phyloP scores from a whole-genome alignment of 768 basidiomycete genomes.

The Pholiota molesta region DNA sequence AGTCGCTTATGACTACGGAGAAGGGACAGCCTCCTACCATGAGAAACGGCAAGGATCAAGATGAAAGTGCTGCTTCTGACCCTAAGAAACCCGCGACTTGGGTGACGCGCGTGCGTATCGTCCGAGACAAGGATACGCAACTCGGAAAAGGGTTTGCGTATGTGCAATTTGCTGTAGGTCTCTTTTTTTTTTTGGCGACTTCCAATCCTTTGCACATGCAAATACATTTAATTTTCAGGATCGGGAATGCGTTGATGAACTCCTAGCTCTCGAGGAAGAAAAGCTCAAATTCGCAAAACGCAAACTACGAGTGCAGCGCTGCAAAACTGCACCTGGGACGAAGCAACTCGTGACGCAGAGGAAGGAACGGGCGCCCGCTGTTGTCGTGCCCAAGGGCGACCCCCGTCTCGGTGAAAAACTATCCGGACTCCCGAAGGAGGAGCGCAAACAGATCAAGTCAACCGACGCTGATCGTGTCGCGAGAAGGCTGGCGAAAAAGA shows the following conservation, averaged over 20 bases:
- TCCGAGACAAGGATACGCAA: slow-evolving; percentile 89
- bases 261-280: slow-evolving; percentile 75
- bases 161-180: slow-evolving; percentile 80
- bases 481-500: slow-evolving; percentile 89
- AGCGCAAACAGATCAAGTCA: slow-evolving; percentile 82
- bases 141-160: slow-evolving; percentile 97
- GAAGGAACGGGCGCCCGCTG: slow-evolving; percentile 18
- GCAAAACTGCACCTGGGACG: slow-evolving; percentile 67
- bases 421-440: slow-evolving; percentile 78
- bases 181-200: slow-evolving; percentile 1
- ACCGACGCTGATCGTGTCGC: slow-evolving; percentile 80
- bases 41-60: slow-evolving; percentile 27
- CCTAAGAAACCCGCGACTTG: slow-evolving; percentile 50
- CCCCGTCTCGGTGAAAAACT: slow-evolving; percentile 80
- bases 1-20: slow-evolving; percentile 72
- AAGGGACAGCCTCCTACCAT: slow-evolving; percentile 54
- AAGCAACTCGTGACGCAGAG: slow-evolving; percentile 21
- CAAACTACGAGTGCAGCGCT: slow-evolving; percentile 87
- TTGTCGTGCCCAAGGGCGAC: slow-evolving; percentile 73
- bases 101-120: slow-evolving; percentile 86
- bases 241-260: slow-evolving; percentile 88
- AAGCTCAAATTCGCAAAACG: slow-evolving; percentile 93
- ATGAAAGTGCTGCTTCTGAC: slow-evolving; percentile 15
- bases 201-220: slow-evolving; percentile 5
- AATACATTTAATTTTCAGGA: slow-evolving; percentile 53